Evolutionary conservation across 1,284 basidiomycete species (phyloP).

Genomic region (Kwoniella shivajii): DNA sequence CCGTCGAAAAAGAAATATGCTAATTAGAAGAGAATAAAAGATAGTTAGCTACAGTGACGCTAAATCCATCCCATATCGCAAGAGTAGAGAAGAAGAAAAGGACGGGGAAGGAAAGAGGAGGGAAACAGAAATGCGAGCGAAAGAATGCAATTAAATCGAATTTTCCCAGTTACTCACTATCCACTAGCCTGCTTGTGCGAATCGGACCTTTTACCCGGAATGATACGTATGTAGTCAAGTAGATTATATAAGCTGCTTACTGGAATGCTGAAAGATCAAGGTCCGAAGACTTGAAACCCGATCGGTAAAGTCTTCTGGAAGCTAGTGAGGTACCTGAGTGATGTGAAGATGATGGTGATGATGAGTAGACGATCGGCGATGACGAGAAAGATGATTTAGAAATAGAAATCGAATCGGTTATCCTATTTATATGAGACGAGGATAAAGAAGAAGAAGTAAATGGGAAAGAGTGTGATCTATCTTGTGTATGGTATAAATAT

Average conservation of each 20-base stretch:
- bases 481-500: too few species aligned
- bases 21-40: background rate
- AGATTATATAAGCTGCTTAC: too few species aligned
- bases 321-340: background rate
- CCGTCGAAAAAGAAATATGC: background rate
- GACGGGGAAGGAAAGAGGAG: background rate
- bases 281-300: constrained; percentile 2
- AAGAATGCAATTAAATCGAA: background rate
- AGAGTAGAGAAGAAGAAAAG: background rate
- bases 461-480: too few species aligned
- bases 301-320: background rate
- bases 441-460: too few species aligned
- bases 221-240: background rate
- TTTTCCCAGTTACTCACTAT: background rate
- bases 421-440: too few species aligned
- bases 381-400: too few species aligned
- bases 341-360: background rate
- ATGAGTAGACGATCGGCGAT: background rate
- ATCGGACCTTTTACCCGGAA: background rate
- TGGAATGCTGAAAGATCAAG: background rate
- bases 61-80: background rate
- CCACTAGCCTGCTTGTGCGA: background rate
- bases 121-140: too few species aligned
- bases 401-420: too few species aligned
- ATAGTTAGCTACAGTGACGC: background rate